phyloP scores from a whole-genome alignment of 2,329 filamentous ascomycete species.

The Alternaria brassicicola region DNA sequence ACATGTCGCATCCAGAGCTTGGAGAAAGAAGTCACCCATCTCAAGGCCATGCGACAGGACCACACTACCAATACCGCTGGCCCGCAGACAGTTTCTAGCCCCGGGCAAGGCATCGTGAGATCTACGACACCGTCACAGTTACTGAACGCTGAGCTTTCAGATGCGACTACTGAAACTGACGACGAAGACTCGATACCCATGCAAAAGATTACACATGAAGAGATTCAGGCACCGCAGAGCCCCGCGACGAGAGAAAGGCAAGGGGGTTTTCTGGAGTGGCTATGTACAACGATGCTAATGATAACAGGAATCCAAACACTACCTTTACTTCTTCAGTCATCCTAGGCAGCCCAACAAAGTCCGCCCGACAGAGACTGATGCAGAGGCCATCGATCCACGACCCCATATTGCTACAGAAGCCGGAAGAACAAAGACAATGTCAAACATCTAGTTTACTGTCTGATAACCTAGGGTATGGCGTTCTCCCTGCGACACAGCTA shows the following conservation, averaged over 20 bases:
- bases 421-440: background rate
- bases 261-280: background rate
- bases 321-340: conserved; percentile 2
- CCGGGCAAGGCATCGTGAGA: background rate
- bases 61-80: background rate
- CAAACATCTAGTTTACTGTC: background rate
- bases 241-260: conserved; percentile 4
- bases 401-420: conserved; percentile 13
- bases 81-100: background rate
- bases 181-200: conserved; percentile 8
- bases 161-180: conserved; percentile 13
- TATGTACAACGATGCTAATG: conserved; percentile 4
- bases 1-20: conserved; percentile 11
- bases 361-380: conserved; percentile 27
- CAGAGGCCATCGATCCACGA: conserved; percentile 28
- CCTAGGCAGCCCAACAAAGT: conserved; percentile 10
- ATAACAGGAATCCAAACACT: background rate
- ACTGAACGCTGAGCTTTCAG: background rate
- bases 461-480: background rate
- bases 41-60: conserved; percentile 1
- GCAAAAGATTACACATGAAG: background rate
- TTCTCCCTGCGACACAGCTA: conserved; percentile 5
- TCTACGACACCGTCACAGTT: background rate
- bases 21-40: conserved; percentile 11
- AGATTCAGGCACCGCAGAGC: conserved; percentile 11